Base-by-base conservation (phyloP, 176 grass and related monocot species). In the Oryza longistaminata region DNA sequence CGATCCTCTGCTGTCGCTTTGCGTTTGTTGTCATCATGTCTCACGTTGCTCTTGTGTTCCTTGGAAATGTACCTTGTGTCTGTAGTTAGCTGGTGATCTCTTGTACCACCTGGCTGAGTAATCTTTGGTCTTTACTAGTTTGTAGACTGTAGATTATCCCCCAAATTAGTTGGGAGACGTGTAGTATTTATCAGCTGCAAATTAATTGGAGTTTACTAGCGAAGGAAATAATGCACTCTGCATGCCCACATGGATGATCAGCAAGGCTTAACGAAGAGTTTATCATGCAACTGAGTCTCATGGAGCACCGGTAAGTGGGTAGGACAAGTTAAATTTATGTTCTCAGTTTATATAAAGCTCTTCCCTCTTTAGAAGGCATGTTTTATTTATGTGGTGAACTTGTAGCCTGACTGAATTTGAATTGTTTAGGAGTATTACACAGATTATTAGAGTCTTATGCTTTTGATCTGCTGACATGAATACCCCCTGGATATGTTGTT, bases 291-390 rank as follows among this genome's bases (percentile, higher is more conserved):
- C 48, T 50, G 70, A 83, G 31, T 53, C 40, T 77, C 44, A 66
- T 81, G 88, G 55, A 82, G 78, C 66, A 34, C 17, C 62, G 24
- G 42, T 58, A 70, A n/a, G 50, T 42, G 3, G 14, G 33, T 77
- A n/a, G 64, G 26, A 71, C 37, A 42, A 43, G 85, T 90, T 90
- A 90, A 87, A 85, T 90, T 49, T 70, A 42, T 79, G 35, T 80
- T 73, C 71, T 76, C 31, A 24, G 11, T 64, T 15, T 49, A 19
- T 37, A 37, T 43, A 53, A 49, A 16, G 31, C 16, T 64, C 8
- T 50, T 43, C 9, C 71, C 70, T 64, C 75, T 80, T 87, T 62
- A 22, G 9, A 71, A 52, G 61, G 3, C 9, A 37, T 53, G 26
- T 75, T 25, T 34, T 84, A 49, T 10, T 83, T 46, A 26, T 74